Conservation (phyloP, 495 filamentous ascomycete genomes). For the Penicillium egyptiacum region DNA sequence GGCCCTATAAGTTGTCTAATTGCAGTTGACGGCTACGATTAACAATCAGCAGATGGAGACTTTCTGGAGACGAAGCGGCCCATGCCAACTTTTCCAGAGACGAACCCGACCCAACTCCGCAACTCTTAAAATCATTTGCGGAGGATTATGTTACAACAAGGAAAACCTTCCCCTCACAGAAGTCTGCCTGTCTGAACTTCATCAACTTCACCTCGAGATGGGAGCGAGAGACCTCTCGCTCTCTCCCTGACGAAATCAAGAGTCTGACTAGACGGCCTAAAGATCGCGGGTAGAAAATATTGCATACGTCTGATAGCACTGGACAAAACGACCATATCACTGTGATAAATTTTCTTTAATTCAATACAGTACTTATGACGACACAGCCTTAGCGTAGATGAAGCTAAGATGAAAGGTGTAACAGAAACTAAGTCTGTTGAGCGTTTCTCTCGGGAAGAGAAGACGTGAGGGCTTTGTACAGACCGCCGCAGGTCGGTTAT, state of each 20-base stretch:
- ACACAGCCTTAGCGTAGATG: no score
- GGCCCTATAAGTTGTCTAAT: conserved; percentile 16
- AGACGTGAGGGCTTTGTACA: no score
- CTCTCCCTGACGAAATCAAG: conserved; percentile 9
- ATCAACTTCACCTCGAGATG: conserved; percentile 13
- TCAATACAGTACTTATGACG: no score
- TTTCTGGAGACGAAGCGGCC: conserved; percentile 14
- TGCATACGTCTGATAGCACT: no score
- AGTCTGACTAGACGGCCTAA: no score
- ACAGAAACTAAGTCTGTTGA: no score
- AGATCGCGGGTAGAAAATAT: no score
- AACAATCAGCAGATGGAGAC: conserved; percentile 15
- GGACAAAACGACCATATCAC: no score
- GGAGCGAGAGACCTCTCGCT: conserved; percentile 15
- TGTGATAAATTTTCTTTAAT: no score
- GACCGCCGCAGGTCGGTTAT: no score
- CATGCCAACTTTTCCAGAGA: conserved; percentile 12
- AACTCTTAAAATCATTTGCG: conserved; percentile 15
- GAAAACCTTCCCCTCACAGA: conserved; percentile 7
- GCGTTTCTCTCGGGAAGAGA: no score
- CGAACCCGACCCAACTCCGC: conserved; percentile 6
- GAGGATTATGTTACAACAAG: conserved; percentile 14
- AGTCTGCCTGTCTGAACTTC: conserved; percentile 11
- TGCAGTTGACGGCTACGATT: not conserved
- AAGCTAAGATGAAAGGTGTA: no score